Evolutionary conservation across 257 asterid species (phyloP).

Genomic region (Paulownia fortunei): DNA sequence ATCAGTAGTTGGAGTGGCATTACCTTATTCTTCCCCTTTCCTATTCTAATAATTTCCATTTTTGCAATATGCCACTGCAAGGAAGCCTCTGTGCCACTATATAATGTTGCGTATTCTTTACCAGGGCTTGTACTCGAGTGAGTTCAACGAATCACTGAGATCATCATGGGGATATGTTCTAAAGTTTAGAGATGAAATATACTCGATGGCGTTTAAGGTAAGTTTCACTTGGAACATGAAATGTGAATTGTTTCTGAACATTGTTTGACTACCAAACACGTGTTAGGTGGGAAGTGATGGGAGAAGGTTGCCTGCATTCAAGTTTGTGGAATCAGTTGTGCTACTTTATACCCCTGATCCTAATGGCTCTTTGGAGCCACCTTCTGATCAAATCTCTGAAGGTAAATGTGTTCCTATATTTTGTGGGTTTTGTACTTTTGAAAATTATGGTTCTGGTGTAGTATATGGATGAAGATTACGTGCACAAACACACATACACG

Average conservation of each 20-base stretch:
- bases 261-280: constrained; percentile 41
- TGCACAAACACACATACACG: not conserved
- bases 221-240: constrained; percentile 33
- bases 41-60: constrained; percentile 3
- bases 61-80: constrained; percentile 19
- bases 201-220: constrained; percentile 86
- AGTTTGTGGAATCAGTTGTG: constrained; percentile 86
- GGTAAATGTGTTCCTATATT: constrained; percentile 52
- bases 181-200: constrained; percentile 88
- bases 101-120: constrained; percentile 29
- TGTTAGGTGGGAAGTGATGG: constrained; percentile 82
- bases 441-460: constrained; percentile 12
- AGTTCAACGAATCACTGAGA: constrained; percentile 64
- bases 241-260: constrained; percentile 23
- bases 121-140: constrained; percentile 82
- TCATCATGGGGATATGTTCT: constrained; percentile 76
- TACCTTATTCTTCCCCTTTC: not conserved
- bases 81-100: constrained; percentile 14
- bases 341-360: constrained; percentile 96
- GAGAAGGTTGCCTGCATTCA: constrained; percentile 86
- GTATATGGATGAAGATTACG: constrained; percentile 20
- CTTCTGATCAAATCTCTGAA: constrained; percentile 65
- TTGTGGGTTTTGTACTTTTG: not conserved
- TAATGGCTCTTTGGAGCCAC: constrained; percentile 76
- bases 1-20: constrained; percentile 8